phyloP scores from a whole-genome alignment of 352 stramenopile genomes.

The Phytophthora agathidicida region DNA sequence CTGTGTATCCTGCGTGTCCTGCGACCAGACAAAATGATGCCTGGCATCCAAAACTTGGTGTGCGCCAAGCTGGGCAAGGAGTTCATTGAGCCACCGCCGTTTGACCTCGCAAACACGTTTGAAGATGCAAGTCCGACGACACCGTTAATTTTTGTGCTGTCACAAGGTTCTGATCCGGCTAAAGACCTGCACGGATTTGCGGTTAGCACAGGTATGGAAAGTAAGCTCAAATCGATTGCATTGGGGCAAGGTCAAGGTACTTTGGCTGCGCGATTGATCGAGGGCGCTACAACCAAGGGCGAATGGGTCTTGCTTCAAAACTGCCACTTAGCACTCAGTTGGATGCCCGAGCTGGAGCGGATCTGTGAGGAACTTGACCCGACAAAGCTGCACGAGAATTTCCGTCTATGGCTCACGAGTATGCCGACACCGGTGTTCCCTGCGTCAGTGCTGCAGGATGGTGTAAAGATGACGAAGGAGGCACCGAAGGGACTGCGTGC shows the following conservation, averaged over 20 bases:
- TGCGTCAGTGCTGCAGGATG: constrained; percentile 94
- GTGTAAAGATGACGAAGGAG: constrained; percentile 98
- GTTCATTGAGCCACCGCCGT: constrained; percentile 93
- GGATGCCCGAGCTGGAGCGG: constrained; percentile 95
- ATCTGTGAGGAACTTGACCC: constrained; percentile 93
- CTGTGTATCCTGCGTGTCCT: constrained; percentile 83
- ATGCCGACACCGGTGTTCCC: constrained; percentile 87
- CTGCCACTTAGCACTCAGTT: constrained; percentile 94
- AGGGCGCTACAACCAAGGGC: constrained; percentile 85
- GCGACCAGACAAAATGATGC: constrained; percentile 88
- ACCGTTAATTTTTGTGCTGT: constrained; percentile 94
- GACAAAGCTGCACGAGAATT: constrained; percentile 91
- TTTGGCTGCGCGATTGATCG: constrained; percentile 92
- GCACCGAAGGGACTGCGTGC: constrained; percentile 93
- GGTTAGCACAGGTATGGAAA: constrained; percentile 80
- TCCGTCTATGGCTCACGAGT: constrained; percentile 96
- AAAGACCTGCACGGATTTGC: constrained; percentile 94
- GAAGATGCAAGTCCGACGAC: constrained; percentile 89
- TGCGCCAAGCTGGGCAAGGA: constrained; percentile 82
- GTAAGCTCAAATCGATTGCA: constrained; percentile 93
- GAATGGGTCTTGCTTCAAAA: constrained; percentile 97
- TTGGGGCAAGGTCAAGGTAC: constrained; percentile 93
- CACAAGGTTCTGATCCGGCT: constrained; percentile 92
- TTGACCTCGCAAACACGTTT: constrained; percentile 93
- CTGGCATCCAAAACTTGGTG: constrained; percentile 92